Base-by-base conservation (phyloP, 2,329 filamentous ascomycete species). In the Cladosporium sphaerospermum region DNA sequence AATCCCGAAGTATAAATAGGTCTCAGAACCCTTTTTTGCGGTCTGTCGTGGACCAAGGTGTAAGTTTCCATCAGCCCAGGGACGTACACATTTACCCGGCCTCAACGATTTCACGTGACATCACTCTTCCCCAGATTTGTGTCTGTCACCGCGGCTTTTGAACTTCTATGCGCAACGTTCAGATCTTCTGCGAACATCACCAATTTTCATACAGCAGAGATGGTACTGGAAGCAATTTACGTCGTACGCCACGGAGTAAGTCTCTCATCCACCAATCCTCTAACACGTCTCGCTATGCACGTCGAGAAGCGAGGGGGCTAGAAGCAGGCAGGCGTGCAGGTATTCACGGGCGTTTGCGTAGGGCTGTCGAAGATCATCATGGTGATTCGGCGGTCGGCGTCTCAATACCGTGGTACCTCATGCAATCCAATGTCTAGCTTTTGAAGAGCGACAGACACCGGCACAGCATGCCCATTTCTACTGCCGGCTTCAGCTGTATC, bases 171-270 rank as follows among this genome's bases (percentile, higher is more conserved):
- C 16, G 31, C 31, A 9, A 41, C 46, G 16, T 36, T 43, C 40
- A 51, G 4, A 11, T 32, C n/a, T 44, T 32, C 14, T 10, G 32
- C 31, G 40, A 37, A 51, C 48, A 44, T 44, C 48, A 44, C 7
- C 28, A 45, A 37, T 14, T 14, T 9, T 31, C 32, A 28, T 34
- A 37, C 8, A 14, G 45, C 13, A 41, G 59, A 57, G 40, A 71
- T 71, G 69, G 66, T 69, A 33, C 59, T 78, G 54, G 74, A 78
- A 61, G 67, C 68, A 10, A 73, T 78, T 54, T 77, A 78, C 61
- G 68, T 78, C 49, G 71, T 76, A 23, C 66, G 75, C 46, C 75
- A 78, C 62, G 75, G 74, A 31, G 75, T 78, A 73, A 68, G 75
- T 75, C 11, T 9, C 37, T 47, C 36, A 16, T 43, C 41, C 23